Evolutionary conservation across 805 yeast species (phyloP).

Genomic region (Yarrowia yakushimensis): DNA sequence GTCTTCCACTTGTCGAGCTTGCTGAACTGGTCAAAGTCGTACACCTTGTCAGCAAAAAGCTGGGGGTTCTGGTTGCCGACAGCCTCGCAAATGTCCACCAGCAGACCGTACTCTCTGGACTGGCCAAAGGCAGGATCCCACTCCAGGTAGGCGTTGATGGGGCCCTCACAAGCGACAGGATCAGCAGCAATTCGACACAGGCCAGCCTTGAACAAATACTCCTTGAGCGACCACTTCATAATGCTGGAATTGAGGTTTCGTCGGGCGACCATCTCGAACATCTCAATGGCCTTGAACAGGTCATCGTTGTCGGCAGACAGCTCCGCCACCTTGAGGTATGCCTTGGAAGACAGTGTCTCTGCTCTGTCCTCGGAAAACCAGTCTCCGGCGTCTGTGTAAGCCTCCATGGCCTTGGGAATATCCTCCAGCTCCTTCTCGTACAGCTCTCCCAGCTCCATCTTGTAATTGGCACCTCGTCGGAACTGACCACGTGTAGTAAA

Average conservation of each 20-base stretch:
- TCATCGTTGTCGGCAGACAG: constrained; percentile 72
- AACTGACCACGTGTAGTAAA: constrained; percentile 91
- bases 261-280: constrained; percentile 74
- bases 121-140: constrained; percentile 73
- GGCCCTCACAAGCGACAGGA: constrained; percentile 76
- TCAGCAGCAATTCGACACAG: constrained; percentile 84
- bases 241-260: constrained; percentile 69
- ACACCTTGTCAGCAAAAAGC: constrained; percentile 65
- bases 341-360: constrained; percentile 82
- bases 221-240: constrained; percentile 89
- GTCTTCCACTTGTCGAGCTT: constrained; percentile 92
- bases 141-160: constrained; percentile 56
- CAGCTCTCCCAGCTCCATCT: constrained; percentile 82
- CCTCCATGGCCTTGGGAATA: constrained; percentile 60
- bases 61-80: constrained; percentile 78
- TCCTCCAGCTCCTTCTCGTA: constrained; percentile 76
- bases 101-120: constrained; percentile 67
- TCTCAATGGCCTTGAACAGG: constrained; percentile 68
- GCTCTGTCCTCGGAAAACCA: constrained; percentile 95
- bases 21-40: constrained; percentile 79
- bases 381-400: constrained; percentile 92
- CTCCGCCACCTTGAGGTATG: constrained; percentile 85
- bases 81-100: constrained; percentile 65
- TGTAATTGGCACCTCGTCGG: constrained; percentile 92
- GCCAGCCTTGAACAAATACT: constrained; percentile 79